Evolutionary conservation across 1,139 yeast genomes (phyloP).

Genomic region (Blastobotrys capitulatus): DNA sequence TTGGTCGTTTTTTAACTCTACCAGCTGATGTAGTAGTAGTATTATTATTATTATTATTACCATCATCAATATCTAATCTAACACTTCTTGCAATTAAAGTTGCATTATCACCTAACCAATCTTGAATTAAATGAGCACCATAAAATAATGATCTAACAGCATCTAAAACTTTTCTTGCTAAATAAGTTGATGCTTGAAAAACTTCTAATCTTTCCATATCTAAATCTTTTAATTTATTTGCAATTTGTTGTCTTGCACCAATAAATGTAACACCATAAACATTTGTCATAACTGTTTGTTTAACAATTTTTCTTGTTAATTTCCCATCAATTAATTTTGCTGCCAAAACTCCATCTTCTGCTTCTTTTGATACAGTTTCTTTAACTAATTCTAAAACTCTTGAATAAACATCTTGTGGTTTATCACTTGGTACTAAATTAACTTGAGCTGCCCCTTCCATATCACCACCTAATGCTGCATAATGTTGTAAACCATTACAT

Average conservation of each 20-base stretch:
- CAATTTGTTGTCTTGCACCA: slow-evolving; percentile 88
- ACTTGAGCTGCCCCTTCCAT: slow-evolving; percentile 91
- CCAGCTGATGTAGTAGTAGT: background rate
- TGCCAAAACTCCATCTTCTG: slow-evolving; percentile 45
- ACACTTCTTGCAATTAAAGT: slow-evolving; percentile 74
- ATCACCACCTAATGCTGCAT: slow-evolving; percentile 97
- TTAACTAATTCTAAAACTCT: slow-evolving; percentile 73
- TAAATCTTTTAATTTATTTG: slow-evolving; percentile 39
- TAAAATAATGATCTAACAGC: slow-evolving; percentile 81
- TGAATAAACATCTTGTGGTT: slow-evolving; percentile 87
- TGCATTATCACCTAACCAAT: slow-evolving; percentile 91
- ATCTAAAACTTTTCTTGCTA: slow-evolving; percentile 73
- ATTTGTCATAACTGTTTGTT: slow-evolving; percentile 97
- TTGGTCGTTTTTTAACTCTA: background rate
- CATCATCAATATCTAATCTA: slow-evolving; percentile 47
- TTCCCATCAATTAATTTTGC: slow-evolving; percentile 47
- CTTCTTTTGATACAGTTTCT: slow-evolving; percentile 52
- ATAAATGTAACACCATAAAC: slow-evolving; percentile 96
- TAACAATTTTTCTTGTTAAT: slow-evolving; percentile 81
- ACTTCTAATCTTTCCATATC: slow-evolving; percentile 36
- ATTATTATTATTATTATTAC: background rate
- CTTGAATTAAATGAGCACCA: slow-evolving; percentile 94
- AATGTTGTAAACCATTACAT: slow-evolving; percentile 95
- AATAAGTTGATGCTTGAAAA: slow-evolving; percentile 50
- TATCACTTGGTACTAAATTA: slow-evolving; percentile 72